Conservation (phyloP, 1,139 yeast species). For the Taphrina pruni region DNA sequence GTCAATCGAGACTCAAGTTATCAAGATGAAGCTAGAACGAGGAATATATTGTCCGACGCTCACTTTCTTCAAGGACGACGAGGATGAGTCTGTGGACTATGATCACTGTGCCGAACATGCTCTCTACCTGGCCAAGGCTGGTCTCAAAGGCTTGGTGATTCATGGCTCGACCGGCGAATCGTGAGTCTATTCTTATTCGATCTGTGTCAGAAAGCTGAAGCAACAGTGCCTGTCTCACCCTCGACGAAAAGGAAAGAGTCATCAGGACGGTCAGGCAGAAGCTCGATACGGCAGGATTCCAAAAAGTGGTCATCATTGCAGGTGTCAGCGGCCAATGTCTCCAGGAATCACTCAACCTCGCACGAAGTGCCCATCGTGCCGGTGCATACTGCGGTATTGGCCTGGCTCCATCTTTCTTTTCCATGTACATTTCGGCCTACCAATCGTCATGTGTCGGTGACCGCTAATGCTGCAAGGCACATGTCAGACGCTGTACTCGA, state of each 20-base stretch:
- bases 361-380: slow-evolving; percentile 53
- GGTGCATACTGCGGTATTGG: slow-evolving; percentile 59
- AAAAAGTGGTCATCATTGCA: slow-evolving; percentile 55
- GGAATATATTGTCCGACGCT: slow-evolving; percentile 45
- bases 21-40: slow-evolving; percentile 1
- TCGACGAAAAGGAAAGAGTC: slow-evolving; percentile 54
- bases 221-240: slow-evolving; percentile 54
- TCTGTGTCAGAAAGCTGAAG: not conserved
- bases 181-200: not conserved
- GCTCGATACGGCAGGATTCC: slow-evolving; percentile 51
- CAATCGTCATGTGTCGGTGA: not conserved
- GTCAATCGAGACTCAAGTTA: no score
- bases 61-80: slow-evolving; percentile 58
- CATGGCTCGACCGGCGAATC: slow-evolving; percentile 62
- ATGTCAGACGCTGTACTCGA: slow-evolving; percentile 12
- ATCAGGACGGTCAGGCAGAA: slow-evolving; percentile 53
- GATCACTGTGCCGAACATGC: slow-evolving; percentile 58
- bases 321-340: slow-evolving; percentile 58
- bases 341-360: slow-evolving; percentile 56
- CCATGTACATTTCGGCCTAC: slow-evolving; percentile 49
- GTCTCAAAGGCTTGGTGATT: slow-evolving; percentile 58
- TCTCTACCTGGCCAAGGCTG: slow-evolving; percentile 54
- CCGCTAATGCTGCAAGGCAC: slow-evolving; percentile 13
- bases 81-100: slow-evolving; percentile 53
- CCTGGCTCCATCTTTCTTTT: slow-evolving; percentile 59